Evolutionary conservation across 129 eudicot genomes (phyloP).

Genomic region (Dittrichia graveolens): DNA sequence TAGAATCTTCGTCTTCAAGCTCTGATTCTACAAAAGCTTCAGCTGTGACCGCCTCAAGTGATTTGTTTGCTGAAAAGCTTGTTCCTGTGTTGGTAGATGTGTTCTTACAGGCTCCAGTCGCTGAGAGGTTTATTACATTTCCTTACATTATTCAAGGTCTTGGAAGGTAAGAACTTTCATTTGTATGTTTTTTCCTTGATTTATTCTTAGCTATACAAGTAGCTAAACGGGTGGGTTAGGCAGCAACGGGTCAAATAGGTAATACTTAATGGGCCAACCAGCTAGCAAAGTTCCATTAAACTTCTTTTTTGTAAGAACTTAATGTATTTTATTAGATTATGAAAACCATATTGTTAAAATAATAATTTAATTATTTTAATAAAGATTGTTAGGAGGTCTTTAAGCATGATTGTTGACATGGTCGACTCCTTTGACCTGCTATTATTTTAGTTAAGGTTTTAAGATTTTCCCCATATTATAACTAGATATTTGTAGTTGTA

Average conservation of each 20-base stretch:
- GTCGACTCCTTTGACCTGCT: conserved; percentile 6
- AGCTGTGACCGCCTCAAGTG: conserved; percentile 40
- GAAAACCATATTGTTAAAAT: background rate
- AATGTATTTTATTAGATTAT: no score
- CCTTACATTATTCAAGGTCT: conserved; percentile 73
- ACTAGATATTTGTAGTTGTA: no score
- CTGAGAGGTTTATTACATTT: conserved; percentile 57
- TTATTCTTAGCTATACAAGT: background rate
- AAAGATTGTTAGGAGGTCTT: background rate
- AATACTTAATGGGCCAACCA: no score
- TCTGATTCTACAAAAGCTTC: conserved; percentile 30
- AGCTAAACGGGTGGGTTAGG: no score
- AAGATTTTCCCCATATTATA: no score
- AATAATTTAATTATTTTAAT: no score
- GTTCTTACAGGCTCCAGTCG: conserved; percentile 73
- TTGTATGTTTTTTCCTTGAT: background rate
- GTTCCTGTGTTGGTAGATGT: conserved; percentile 72
- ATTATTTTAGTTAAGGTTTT: no score
- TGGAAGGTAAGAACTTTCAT: conserved; percentile 69
- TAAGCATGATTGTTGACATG: background rate
- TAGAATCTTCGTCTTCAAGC: conserved; percentile 41
- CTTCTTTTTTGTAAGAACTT: no score
- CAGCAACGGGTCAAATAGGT: no score
- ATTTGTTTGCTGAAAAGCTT: conserved; percentile 85
- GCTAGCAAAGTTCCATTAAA: no score